A percentile compares a stretch with the other conserved stretches of the same genome.
These are phyloP conservation scores for Phyllosticta ampelicida DNA, from an alignment of 2,329 filamentous ascomycete species.

Conservation along the genomic window DNA sequence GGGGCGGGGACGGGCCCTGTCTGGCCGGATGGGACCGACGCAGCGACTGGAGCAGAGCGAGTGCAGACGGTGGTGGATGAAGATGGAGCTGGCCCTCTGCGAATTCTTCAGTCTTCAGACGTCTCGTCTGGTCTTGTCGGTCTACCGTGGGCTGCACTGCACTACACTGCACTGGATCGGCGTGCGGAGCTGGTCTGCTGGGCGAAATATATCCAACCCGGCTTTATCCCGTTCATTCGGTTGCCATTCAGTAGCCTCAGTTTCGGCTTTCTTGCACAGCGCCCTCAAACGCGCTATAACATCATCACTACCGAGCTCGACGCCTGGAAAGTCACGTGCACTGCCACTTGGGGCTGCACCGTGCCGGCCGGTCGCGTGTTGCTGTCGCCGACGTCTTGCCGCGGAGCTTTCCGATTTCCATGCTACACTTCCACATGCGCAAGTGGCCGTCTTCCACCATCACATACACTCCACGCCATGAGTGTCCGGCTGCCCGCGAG, in stretches of 20 bases:
- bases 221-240: neutral
- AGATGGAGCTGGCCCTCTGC: no score
- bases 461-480: conserved; percentile 40
- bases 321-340: neutral
- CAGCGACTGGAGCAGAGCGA: no score
- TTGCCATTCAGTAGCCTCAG: neutral
- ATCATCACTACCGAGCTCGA: neutral
- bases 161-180: neutral
- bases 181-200: neutral
- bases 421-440: neutral
- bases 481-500: conserved; percentile 53
- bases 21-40: no score
- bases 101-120: no score
- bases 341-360: no score
- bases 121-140: no score
- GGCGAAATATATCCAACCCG: neutral
- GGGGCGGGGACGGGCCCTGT: no score
- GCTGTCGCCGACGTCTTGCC: neutral
- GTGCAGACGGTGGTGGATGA: no score
- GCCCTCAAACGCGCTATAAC: neutral
- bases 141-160: no score
- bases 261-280: neutral
- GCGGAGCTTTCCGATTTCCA: neutral
- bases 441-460: neutral
- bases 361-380: neutral